Percentiles rank a stretch among this genome's conserved stretches.
These are phyloP conservation scores for Kwoniella europaea DNA, from an alignment of 768 basidiomycete genomes.

Conservation along the genomic window DNA sequence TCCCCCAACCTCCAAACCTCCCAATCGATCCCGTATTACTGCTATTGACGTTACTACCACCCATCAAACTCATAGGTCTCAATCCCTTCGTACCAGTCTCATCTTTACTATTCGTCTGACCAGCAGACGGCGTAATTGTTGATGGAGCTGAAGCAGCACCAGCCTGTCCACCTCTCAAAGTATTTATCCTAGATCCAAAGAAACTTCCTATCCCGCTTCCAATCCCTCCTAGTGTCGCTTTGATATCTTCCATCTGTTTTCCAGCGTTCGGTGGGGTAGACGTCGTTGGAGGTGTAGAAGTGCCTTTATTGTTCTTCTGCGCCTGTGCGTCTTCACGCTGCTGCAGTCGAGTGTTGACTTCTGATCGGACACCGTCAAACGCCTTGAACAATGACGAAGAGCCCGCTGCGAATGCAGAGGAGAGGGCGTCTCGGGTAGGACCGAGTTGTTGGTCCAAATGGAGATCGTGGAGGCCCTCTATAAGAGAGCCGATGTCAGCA, in stretches of 20 bases:
- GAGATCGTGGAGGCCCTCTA: slow-evolving; percentile 89
- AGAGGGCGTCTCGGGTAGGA: slow-evolving; percentile 86
- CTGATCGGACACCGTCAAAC: slow-evolving; percentile 78
- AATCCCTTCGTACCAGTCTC: slow-evolving; percentile 29
- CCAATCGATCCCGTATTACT: slow-evolving; percentile 1
- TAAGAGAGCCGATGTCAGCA: not conserved
- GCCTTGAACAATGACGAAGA: slow-evolving; percentile 80
- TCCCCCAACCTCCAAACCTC: slow-evolving; percentile 8
- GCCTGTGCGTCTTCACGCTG: slow-evolving; percentile 36
- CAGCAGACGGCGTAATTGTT: not conserved
- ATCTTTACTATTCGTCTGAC: not conserved
- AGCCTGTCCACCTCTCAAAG: slow-evolving; percentile 25
- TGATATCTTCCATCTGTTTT: slow-evolving; percentile 45
- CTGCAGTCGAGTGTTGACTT: slow-evolving; percentile 54
- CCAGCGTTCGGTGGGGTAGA: not conserved
- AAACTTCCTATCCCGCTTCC: slow-evolving; percentile 54
- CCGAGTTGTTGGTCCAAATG: slow-evolving; percentile 92
- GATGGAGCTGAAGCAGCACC: not conserved
- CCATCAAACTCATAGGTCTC: slow-evolving; percentile 47
- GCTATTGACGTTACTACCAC: slow-evolving; percentile 7
- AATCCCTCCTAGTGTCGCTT: slow-evolving; percentile 52
- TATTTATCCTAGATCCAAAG: slow-evolving; percentile 48
- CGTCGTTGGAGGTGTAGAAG: slow-evolving; percentile 6
- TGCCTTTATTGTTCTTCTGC: not conserved
- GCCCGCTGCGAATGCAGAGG: slow-evolving; percentile 76